Conservation (phyloP, 305 asterid species). For the Solanum aculeatissimum region DNA sequence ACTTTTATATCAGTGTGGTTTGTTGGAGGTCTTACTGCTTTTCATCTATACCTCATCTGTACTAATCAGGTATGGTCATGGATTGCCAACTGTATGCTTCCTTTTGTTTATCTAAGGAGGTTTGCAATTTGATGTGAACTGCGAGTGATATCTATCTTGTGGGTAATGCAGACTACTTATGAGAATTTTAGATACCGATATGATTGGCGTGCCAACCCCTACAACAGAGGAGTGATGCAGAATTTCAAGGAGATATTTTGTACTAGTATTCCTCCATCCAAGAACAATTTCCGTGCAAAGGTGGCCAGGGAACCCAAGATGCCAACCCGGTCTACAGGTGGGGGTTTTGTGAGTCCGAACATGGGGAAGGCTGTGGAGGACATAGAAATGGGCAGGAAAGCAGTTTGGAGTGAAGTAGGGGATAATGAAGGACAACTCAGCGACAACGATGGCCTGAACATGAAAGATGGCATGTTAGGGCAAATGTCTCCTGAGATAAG, state of each 20-base stretch:
- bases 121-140: neutral
- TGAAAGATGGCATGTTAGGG: constrained; percentile 38
- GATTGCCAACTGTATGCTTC: neutral
- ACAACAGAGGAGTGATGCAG: constrained; percentile 62
- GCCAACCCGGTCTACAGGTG: constrained; percentile 45
- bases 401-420: constrained; percentile 73
- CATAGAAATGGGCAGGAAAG: constrained; percentile 92
- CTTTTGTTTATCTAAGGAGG: neutral
- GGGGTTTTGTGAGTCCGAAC: constrained; percentile 87
- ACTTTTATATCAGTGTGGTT: constrained; percentile 92
- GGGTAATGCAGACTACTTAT: constrained; percentile 69
- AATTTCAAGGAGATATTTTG: constrained; percentile 73
- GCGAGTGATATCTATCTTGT: neutral
- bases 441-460: constrained; percentile 40
- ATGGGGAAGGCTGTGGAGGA: constrained; percentile 78
- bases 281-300: constrained; percentile 69
- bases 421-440: constrained; percentile 53
- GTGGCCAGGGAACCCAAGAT: constrained; percentile 45
- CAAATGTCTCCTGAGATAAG: constrained; percentile 71
- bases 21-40: constrained; percentile 93
- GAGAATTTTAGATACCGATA: constrained; percentile 95
- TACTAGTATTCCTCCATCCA: constrained; percentile 53
- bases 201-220: constrained; percentile 79
- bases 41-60: constrained; percentile 83
- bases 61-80: constrained; percentile 64